Base-by-base conservation (phyloP, 164 flowering plant genomes). In the Nymphaea thermarum region DNA sequence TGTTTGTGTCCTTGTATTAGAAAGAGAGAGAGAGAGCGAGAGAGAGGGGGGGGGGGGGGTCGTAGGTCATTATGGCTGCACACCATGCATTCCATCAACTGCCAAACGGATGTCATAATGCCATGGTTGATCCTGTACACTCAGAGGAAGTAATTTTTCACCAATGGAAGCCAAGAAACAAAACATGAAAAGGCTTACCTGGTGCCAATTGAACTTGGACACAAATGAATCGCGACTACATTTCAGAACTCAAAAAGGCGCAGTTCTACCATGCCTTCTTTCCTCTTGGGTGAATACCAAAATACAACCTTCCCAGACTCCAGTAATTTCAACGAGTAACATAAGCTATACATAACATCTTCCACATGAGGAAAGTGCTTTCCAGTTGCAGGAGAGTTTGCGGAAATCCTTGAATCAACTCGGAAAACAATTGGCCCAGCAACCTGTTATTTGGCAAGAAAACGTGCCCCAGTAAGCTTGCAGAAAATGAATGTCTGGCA, bases 241-340 rank as follows among this genome's bases (percentile, higher is more conserved):
- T 25, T 17, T 79, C 74, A 90, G 72, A 87, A 93, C 73, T 94
- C 97, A 71, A 76, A 89, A 3, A 91, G 43, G 42, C 95, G 91
- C 64, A 94, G 71, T 79, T 94, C 98, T 53, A 94, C 65, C 98
- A 91, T 94, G n/a, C 91, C 97, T 65, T 94, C 98, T 73, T 94
- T 91, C 68, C 95, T 80, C 75, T 83, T 89, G 0, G 98, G 97
- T 45, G 98, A 94, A 76, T 84, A 94, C 98, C 98, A 94, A 43
- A 87, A 87, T 65, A 87, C 90, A 57, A 87, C 89, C 73, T 94
- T 91, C 47, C 95, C 97, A 0, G 98, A 94, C 0, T 41, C 42
- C 6, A 94, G 72, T 6, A 80, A 72, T 77, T 79, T 75, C 63
- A 94, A 70, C 14, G 89, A 82, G 77, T 91, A 94, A 71, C 68